Percentiles rank a stretch among this genome's conserved stretches.
Evolutionary conservation across 1,139 yeast genomes (phyloP).

Genomic region (Candida sanyaensis): DNA sequence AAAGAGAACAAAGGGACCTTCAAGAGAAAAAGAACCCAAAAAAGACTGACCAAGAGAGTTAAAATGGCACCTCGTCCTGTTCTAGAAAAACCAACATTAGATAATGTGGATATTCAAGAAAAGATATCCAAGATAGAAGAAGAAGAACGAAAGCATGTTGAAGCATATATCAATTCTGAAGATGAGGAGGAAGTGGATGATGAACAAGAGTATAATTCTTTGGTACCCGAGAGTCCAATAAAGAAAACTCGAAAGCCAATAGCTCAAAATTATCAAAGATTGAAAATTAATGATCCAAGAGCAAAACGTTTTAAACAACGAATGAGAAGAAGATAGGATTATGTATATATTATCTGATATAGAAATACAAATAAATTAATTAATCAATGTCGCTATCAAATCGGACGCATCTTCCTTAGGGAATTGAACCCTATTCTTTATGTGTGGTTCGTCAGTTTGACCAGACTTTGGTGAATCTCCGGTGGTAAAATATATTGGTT

Average conservation of each 20-base stretch:
- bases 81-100: slow-evolving; percentile 25
- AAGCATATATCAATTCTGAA: slow-evolving; percentile 23
- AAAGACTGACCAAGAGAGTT: slow-evolving; percentile 64
- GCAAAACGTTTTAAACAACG: slow-evolving; percentile 17
- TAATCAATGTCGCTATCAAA: slow-evolving; percentile 14
- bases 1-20: slow-evolving; percentile 19
- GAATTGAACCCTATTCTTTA: slow-evolving; percentile 22
- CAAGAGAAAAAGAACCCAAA: slow-evolving; percentile 47
- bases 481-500: slow-evolving; percentile 40
- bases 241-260: slow-evolving; percentile 31
- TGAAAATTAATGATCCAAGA: slow-evolving; percentile 41
- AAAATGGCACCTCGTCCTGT: slow-evolving; percentile 49
- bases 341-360: neutral
- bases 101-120: slow-evolving; percentile 41
- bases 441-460: neutral
- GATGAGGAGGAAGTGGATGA: slow-evolving; percentile 23
- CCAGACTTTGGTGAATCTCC: neutral
- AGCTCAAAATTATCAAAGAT: slow-evolving; percentile 41
- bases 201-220: slow-evolving; percentile 21
- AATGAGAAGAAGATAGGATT: slow-evolving; percentile 13
- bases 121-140: slow-evolving; percentile 34
- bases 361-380: slow-evolving; percentile 1
- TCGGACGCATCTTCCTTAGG: slow-evolving; percentile 13
- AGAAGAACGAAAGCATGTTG: slow-evolving; percentile 21
- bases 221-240: slow-evolving; percentile 12